A percentile compares a stretch with the other conserved stretches of the same genome.
phyloP scores from a whole-genome alignment of 495 filamentous ascomycete species.

The Penicillium cinerascens region DNA sequence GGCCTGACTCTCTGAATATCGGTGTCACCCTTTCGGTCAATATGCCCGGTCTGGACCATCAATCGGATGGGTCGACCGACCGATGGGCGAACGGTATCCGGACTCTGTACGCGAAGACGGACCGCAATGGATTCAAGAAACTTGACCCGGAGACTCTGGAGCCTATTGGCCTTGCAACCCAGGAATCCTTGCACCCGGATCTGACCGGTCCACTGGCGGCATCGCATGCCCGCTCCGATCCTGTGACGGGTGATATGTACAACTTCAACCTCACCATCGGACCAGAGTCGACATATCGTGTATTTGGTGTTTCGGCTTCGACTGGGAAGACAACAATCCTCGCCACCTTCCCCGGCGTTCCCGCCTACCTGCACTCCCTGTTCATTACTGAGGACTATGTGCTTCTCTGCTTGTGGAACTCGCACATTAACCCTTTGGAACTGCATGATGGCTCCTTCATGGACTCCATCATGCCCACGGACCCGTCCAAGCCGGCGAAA shows the following conservation, averaged over 20 bases:
- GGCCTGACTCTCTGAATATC: constrained; percentile 46
- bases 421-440: constrained; percentile 55
- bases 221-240: constrained; percentile 68
- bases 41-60: constrained; percentile 44
- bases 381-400: constrained; percentile 63
- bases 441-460: constrained; percentile 38
- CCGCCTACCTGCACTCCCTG: constrained; percentile 72
- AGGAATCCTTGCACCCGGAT: constrained; percentile 59
- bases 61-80: neutral
- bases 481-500: constrained; percentile 44
- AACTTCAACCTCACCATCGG: constrained; percentile 67
- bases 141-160: constrained; percentile 69
- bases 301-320: constrained; percentile 58
- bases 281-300: constrained; percentile 51
- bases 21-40: constrained; percentile 60
- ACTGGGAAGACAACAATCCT: constrained; percentile 67
- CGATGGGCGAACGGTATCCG: constrained; percentile 35
- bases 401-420: constrained; percentile 62
- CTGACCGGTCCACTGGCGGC: constrained; percentile 60
- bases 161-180: constrained; percentile 57
- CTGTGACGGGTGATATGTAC: constrained; percentile 68
- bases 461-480: constrained; percentile 38
- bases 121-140: constrained; percentile 51
- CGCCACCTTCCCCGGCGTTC: constrained; percentile 54
- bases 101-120: constrained; percentile 59